A percentile compares a stretch with the other conserved stretches of the same genome.
These are phyloP conservation scores for Cryptococcus floricola DNA, from an alignment of 1,284 basidiomycete species.

Conservation along the genomic window DNA sequence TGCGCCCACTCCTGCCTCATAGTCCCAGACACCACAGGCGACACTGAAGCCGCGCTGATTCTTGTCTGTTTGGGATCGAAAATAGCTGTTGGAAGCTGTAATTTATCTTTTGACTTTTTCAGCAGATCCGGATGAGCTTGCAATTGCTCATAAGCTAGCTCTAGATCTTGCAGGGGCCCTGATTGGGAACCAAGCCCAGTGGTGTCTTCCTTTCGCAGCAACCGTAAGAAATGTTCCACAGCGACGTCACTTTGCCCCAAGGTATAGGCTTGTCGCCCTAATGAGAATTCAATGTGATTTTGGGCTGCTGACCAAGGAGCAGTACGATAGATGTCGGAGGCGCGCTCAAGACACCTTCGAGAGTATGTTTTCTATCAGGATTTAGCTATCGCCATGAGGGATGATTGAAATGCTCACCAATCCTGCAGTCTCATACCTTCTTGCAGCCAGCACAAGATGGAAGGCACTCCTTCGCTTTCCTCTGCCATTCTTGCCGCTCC, in stretches of 20 bases:
- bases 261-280: slow-evolving; percentile 55
- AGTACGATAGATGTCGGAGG: slow-evolving; percentile 40
- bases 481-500: slow-evolving; percentile 29
- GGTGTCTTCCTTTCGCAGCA: slow-evolving; percentile 43
- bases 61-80: slow-evolving; percentile 36
- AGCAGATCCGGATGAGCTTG: slow-evolving; percentile 31
- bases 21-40: slow-evolving; percentile 14
- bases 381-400: neutral
- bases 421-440: slow-evolving; percentile 55
- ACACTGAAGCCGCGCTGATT: slow-evolving; percentile 23
- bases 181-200: slow-evolving; percentile 38
- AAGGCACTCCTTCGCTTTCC: slow-evolving; percentile 50
- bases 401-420: slow-evolving; percentile 40
- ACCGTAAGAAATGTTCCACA: slow-evolving; percentile 49
- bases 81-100: slow-evolving; percentile 38
- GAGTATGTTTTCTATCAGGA: slow-evolving; percentile 48
- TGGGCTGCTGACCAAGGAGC: slow-evolving; percentile 51
- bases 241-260: slow-evolving; percentile 51
- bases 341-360: slow-evolving; percentile 47
- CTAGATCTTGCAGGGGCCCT: slow-evolving; percentile 52
- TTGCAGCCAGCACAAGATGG: slow-evolving; percentile 53
- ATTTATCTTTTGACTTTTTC: slow-evolving; percentile 19
- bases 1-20: slow-evolving; percentile 20
- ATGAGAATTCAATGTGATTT: slow-evolving; percentile 52
- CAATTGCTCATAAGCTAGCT: slow-evolving; percentile 51